A percentile compares a stretch with the other conserved stretches of the same genome.
phyloP scores from a whole-genome alignment of 1,139 yeast species.

The Candida sojae region DNA sequence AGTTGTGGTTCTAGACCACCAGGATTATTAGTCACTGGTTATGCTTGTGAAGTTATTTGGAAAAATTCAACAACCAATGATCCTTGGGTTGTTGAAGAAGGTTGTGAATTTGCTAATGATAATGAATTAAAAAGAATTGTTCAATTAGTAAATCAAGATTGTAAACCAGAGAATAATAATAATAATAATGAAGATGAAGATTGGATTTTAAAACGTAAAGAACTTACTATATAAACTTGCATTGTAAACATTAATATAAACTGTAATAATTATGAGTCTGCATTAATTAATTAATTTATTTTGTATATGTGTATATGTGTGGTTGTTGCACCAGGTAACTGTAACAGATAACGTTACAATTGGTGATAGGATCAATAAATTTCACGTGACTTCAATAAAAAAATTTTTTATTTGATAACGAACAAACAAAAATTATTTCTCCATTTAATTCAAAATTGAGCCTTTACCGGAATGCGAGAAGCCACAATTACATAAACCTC shows the following conservation, averaged over 20 bases:
- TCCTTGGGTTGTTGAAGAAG: conserved; percentile 63
- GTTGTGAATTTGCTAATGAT: conserved; percentile 23
- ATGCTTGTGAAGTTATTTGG: conserved; percentile 66
- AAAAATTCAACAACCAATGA: conserved; percentile 7
- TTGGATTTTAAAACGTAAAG: neutral
- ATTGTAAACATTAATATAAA: neutral
- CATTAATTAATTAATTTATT: neutral
- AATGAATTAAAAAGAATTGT: conserved; percentile 2
- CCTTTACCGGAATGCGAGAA: no score
- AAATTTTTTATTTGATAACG: neutral
- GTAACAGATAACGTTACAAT: no score
- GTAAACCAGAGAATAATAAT: neutral
- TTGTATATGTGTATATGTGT: no score
- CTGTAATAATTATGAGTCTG: neutral
- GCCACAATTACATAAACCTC: no score
- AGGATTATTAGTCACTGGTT: conserved; percentile 82
- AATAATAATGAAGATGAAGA: neutral
- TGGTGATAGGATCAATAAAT: neutral
- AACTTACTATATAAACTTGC: neutral
- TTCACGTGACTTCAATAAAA: neutral
- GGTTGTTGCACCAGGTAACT: no score
- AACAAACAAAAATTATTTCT: no score
- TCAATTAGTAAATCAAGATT: conserved; percentile 3
- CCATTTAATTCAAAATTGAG: no score
- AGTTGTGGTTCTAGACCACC: conserved; percentile 93